Evolutionary conservation across 75 land plant genomes (phyloP).

Genomic region (Selaginella moellendorffii): DNA sequence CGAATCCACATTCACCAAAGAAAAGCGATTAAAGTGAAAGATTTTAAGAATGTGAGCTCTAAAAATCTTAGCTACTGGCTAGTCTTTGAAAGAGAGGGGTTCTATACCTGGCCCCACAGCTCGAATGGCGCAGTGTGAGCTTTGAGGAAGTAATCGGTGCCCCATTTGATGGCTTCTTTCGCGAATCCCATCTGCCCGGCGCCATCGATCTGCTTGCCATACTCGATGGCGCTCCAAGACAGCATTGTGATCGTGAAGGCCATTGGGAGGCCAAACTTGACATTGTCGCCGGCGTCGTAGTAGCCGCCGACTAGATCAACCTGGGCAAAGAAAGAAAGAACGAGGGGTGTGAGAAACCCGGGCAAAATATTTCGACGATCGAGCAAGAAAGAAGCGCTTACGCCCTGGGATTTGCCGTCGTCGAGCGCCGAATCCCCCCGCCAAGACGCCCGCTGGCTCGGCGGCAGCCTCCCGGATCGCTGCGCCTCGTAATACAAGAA

Average conservation of each 20-base stretch:
- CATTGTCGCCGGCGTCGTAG: constrained; percentile 91
- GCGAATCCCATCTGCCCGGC: constrained; percentile 54
- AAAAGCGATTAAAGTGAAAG: no score
- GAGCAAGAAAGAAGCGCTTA: no score
- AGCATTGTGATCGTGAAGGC: constrained; percentile 89
- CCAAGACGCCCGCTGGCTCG: constrained; percentile 21
- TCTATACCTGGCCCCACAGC: constrained; percentile 61
- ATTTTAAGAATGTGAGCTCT: no score
- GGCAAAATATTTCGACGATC: no score
- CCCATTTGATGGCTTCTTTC: constrained; percentile 78
- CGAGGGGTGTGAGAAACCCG: no score
- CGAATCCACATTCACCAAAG: background rate
- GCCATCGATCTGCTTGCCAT: constrained; percentile 29
- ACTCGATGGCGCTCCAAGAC: constrained; percentile 76
- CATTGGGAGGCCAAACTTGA: constrained; percentile 82
- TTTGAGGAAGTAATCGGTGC: constrained; percentile 85
- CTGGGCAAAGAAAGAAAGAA: constrained; percentile 25
- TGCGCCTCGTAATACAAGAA: constrained; percentile 28
- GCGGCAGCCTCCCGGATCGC: constrained; percentile 26
- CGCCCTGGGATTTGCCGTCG: constrained; percentile 16
- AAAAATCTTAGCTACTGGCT: no score
- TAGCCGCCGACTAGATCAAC: constrained; percentile 91
- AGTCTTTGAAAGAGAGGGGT: background rate
- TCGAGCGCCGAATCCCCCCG: constrained; percentile 24
- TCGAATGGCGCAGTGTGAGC: constrained; percentile 67